Evolutionary conservation across 2,329 filamentous ascomycete species (phyloP), one percentile per base, ranked within the genome.

Genomic region (Sclerotinia sclerotiorum): DNA sequence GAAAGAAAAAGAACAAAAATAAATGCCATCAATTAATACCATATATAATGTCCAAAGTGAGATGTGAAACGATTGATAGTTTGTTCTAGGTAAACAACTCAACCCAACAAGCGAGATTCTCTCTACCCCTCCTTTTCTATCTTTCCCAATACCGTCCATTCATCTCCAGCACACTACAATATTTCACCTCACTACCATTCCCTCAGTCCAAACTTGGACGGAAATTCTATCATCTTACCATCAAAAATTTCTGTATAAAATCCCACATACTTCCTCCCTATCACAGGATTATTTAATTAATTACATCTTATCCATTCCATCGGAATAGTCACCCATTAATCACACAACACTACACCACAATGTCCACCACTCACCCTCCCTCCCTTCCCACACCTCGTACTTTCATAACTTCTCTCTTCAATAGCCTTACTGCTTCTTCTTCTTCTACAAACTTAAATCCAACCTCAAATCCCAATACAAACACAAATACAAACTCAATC

Each of bases 381-480:
- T 24, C 67, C 15, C 73, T 78, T 46, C 75, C 76, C 11, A 73
- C 70, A n/a, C 68, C 76, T 42, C 72, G 74, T 51, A 24, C 21
- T 4, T 70, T 78, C 68, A 67, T 77, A 19, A 78, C 74, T 15
- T 73, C 74, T 17, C 70, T 78, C 35, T 56, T 78, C 61, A 73
- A 72, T 39, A 73, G 73, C 0, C 70, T 76, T 55, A 71, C 71
- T 58, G 67, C 70, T 15, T 17, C 66, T 32, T 46, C 66, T 35
- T 24, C 56, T 19, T 1, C 32, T 27, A 58, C 65, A 44, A 46
- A 24, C 29, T 48, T 27, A 35, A 32, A 8, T 6, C 10, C 32
- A 4, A 5, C 17, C 13, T 39, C 63, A 58, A 3, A 49, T 60
- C 13, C 66, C 48, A 71, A 51, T n/a, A 5, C 29, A 54, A 46